Evolutionary conservation across 2,329 filamentous ascomycete genomes (phyloP).

Genomic region (Trichothecium roseum): DNA sequence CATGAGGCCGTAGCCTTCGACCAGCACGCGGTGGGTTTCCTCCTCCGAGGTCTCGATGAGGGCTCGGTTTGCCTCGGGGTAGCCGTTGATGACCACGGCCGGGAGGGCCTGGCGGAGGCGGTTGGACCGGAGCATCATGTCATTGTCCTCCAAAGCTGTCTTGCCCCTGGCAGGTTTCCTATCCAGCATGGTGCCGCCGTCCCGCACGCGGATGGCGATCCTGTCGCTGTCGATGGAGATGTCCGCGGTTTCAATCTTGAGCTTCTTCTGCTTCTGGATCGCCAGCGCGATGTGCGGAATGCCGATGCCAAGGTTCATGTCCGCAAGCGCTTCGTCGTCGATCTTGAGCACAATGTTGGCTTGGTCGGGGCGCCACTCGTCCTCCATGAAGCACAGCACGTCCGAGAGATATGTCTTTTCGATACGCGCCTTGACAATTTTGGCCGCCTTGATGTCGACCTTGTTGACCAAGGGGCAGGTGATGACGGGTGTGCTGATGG

Average conservation of each 20-base stretch:
- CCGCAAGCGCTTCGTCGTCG: conserved; percentile 66
- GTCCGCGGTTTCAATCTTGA: conserved; percentile 62
- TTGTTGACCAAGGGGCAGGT: conserved; percentile 74
- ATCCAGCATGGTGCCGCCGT: conserved; percentile 32
- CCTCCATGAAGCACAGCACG: conserved; percentile 69
- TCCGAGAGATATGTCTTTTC: conserved; percentile 91
- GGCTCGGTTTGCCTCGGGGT: conserved; percentile 73
- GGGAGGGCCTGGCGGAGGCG: conserved; percentile 76
- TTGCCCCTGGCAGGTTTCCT: neutral
- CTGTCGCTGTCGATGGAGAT: conserved; percentile 49
- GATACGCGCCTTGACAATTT: conserved; percentile 83
- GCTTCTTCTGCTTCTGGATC: conserved; percentile 71
- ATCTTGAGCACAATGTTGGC: conserved; percentile 74
- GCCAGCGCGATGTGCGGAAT: conserved; percentile 63
- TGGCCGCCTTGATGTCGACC: conserved; percentile 66
- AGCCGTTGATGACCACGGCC: conserved; percentile 78
- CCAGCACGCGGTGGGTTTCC: conserved; percentile 62
- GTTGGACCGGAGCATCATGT: conserved; percentile 67
- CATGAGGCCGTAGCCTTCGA: conserved; percentile 87
- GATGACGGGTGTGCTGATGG: conserved; percentile 91
- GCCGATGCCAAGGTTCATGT: conserved; percentile 71
- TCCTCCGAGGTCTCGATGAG: conserved; percentile 76
- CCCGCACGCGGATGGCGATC: conserved; percentile 64
- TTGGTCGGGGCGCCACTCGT: conserved; percentile 71
- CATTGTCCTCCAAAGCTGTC: conserved; percentile 21